These are phyloP conservation scores for Aspergillus hortae DNA, from an alignment of 2,329 filamentous ascomycete species.

Conservation along the genomic window DNA sequence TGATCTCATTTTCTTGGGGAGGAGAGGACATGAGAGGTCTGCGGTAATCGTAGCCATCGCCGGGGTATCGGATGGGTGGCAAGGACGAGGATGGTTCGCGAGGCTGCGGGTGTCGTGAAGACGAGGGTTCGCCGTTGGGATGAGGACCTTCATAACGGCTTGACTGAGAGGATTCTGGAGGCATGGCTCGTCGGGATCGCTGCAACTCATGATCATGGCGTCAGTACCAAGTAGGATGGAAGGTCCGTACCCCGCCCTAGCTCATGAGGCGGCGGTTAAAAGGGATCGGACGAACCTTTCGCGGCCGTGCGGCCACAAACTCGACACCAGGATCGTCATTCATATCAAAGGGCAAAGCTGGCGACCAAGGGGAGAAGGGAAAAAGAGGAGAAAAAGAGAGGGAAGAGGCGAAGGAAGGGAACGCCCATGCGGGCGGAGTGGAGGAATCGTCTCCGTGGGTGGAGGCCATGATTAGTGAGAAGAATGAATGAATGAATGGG, in stretches of 20 bases:
- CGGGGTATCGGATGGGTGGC: slow-evolving; percentile 38
- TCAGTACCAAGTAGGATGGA: slow-evolving; percentile 1
- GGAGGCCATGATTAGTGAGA: slow-evolving; percentile 7
- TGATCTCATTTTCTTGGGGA: slow-evolving; percentile 33
- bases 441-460: slow-evolving; percentile 1
- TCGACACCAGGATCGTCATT: slow-evolving; percentile 34
- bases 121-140: slow-evolving; percentile 19
- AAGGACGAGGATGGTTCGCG: slow-evolving; percentile 20
- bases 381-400: background rate
- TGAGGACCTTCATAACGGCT: slow-evolving; percentile 24
- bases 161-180: slow-evolving; percentile 25
- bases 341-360: slow-evolving; percentile 21
- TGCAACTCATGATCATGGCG: slow-evolving; percentile 26
- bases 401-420: slow-evolving; percentile 3
- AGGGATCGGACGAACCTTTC: slow-evolving; percentile 32
- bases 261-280: slow-evolving; percentile 3
- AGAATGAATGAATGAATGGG: slow-evolving; percentile 14
- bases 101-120: slow-evolving; percentile 11
- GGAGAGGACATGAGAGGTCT: slow-evolving; percentile 46
- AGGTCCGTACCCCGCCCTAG: background rate
- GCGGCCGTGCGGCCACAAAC: slow-evolving; percentile 34
- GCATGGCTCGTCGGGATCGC: slow-evolving; percentile 25
- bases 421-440: slow-evolving; percentile 2
- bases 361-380: background rate
- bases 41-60: slow-evolving; percentile 56